These are phyloP conservation scores for Colletotrichum endophyticum DNA, from an alignment of 2,329 filamentous ascomycete genomes.

Conservation along the genomic window DNA sequence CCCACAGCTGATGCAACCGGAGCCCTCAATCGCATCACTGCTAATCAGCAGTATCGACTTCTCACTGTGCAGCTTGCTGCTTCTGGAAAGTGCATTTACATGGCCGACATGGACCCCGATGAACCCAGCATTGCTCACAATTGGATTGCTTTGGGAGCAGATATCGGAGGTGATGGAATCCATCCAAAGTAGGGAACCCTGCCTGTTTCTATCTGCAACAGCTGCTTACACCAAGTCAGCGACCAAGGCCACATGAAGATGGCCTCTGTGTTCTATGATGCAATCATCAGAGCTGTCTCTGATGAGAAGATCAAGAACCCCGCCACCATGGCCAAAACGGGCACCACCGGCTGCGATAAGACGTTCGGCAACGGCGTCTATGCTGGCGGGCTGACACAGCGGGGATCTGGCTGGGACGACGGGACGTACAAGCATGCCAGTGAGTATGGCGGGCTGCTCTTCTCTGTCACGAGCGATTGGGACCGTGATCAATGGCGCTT, in stretches of 20 bases:
- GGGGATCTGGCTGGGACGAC: conserved; percentile 31
- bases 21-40: not conserved
- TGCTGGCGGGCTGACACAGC: conserved; percentile 29
- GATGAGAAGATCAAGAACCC: not conserved
- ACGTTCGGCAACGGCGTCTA: conserved; percentile 22
- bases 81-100: not conserved
- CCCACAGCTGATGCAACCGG: not conserved
- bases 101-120: not conserved
- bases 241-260: not conserved
- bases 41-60: not conserved
- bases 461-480: conserved; percentile 22
- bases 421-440: conserved; percentile 30
- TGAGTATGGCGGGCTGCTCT: conserved; percentile 18
- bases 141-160: not conserved
- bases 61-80: not conserved
- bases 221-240: rapidly evolving
- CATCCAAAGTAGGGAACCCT: not conserved
- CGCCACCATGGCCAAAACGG: not conserved
- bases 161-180: not conserved
- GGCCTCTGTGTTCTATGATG: conserved; percentile 22
- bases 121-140: not conserved
- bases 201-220: rapidly evolving
- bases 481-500: conserved; percentile 29
- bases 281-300: conserved; percentile 22
- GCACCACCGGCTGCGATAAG: conserved; percentile 23